Percentiles rank a stretch among this genome's conserved stretches.
Evolutionary conservation across 2,329 filamentous ascomycete species (phyloP).

Genomic region (Clonostachys rhizophaga): DNA sequence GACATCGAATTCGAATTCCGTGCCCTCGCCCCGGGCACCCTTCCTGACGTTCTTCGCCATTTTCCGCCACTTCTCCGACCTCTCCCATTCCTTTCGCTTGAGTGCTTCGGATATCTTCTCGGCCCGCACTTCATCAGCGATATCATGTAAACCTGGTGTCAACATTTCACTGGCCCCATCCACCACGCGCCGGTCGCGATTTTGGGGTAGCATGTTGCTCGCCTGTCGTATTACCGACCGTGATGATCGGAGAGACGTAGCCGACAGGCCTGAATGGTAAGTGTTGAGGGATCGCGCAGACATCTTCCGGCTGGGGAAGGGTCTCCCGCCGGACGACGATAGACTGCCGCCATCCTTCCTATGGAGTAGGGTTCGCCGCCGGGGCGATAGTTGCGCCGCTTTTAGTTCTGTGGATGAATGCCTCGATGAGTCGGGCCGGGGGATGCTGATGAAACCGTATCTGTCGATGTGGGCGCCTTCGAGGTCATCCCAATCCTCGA

Average conservation of each 20-base stretch:
- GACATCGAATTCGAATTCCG: conserved; percentile 74
- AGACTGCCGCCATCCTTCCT: conserved; percentile 27
- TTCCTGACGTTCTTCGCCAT: conserved; percentile 56
- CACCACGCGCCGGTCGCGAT: conserved; percentile 55
- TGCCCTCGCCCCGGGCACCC: conserved; percentile 49
- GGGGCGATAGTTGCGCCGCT: conserved; percentile 37
- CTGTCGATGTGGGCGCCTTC: conserved; percentile 58
- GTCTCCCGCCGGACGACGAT: conserved; percentile 31
- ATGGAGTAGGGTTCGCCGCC: conserved; percentile 38
- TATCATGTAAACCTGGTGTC: conserved; percentile 50
- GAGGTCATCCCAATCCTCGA: conserved; percentile 66
- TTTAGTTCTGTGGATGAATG: conserved; percentile 33
- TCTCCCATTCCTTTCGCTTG: conserved; percentile 58
- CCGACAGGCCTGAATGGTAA: conserved; percentile 47
- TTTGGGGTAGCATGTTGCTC: conserved; percentile 55
- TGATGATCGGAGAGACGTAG: conserved; percentile 45
- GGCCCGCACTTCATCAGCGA: conserved; percentile 48
- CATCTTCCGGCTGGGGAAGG: conserved; percentile 46
- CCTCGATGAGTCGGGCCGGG: conserved; percentile 31
- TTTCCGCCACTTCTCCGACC: conserved; percentile 63
- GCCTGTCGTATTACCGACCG: conserved; percentile 52
- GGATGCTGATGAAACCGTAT: conserved; percentile 60
- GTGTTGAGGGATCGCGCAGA: conserved; percentile 56
- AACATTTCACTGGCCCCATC: conserved; percentile 67
- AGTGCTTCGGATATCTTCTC: conserved; percentile 48